Percentiles rank a stretch among this genome's conserved stretches.
These are phyloP conservation scores for Guadua angustifolia DNA, from an alignment of 176 grass and related monocot genomes.

Conservation along the genomic window DNA sequence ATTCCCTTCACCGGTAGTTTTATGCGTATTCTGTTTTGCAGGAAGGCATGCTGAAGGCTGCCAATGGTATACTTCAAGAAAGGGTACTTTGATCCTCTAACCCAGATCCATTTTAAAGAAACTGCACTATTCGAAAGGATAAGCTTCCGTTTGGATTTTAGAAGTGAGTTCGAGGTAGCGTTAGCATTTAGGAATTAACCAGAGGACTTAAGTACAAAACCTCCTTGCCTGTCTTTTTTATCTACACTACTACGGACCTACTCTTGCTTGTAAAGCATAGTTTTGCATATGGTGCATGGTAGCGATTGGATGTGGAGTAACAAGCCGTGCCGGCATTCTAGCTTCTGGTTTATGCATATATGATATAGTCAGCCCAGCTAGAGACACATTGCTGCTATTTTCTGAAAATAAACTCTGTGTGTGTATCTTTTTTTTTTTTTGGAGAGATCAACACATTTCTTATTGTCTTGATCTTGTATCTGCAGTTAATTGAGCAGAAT, in stretches of 20 bases:
- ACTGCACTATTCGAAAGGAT: background rate
- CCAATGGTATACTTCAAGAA: slow-evolving; percentile 70
- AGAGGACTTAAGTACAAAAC: background rate
- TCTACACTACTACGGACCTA: background rate
- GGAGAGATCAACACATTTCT: background rate
- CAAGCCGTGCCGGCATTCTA: background rate
- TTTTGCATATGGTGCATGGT: background rate
- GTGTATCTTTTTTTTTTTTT: background rate
- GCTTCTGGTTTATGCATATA: background rate
- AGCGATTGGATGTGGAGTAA: background rate
- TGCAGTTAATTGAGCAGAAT: slow-evolving; percentile 59
- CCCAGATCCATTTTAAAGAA: background rate
- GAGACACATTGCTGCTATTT: background rate
- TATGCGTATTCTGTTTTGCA: slow-evolving; percentile 45
- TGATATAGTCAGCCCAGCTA: background rate
- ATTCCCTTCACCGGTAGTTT: background rate
- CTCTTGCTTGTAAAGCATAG: background rate
- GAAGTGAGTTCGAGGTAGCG: background rate
- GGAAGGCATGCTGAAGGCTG: slow-evolving; percentile 66
- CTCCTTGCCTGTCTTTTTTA: background rate
- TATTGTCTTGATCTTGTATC: slow-evolving; percentile 23
- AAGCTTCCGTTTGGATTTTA: background rate
- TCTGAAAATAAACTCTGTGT: background rate
- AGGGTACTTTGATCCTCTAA: slow-evolving; percentile 50
- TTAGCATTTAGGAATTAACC: background rate